Conservation (phyloP, 2,329 filamentous ascomycete genomes). For the Scortechinia acanthostroma region DNA sequence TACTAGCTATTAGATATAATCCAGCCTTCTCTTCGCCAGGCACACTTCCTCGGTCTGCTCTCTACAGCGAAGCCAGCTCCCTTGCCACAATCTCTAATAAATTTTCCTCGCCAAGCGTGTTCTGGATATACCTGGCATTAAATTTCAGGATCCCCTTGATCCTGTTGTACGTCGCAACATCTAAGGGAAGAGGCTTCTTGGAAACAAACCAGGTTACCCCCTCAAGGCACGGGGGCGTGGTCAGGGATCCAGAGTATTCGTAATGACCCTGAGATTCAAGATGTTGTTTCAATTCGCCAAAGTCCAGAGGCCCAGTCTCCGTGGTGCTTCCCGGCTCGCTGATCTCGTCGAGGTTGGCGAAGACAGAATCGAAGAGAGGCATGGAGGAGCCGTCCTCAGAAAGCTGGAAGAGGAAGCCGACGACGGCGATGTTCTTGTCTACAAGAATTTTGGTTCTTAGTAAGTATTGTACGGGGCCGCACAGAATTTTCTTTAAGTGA, state of each 20-base stretch:
- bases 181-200: conserved; percentile 34
- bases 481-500: no score
- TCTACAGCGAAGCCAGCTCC: no score
- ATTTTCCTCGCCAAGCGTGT: conserved; percentile 32
- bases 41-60: no score
- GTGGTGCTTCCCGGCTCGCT: conserved; percentile 24
- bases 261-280: conserved; percentile 28
- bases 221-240: conserved; percentile 55
- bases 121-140: conserved; percentile 47
- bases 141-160: conserved; percentile 45
- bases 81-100: conserved; percentile 23
- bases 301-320: conserved; percentile 27
- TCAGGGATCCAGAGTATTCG: conserved; percentile 50
- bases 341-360: conserved; percentile 26
- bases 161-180: conserved; percentile 36
- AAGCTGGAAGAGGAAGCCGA: conserved; percentile 26
- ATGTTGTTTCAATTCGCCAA: conserved; percentile 25
- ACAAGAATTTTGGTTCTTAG: no score
- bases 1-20: no score
- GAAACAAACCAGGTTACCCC: conserved; percentile 44
- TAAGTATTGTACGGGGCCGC: neutral
- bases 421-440: conserved; percentile 16
- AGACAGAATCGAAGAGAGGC: conserved; percentile 24
- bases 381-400: conserved; percentile 8
- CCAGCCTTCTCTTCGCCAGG: no score